Evolutionary conservation across 2,329 filamentous ascomycete species (phyloP).

Genomic region (Pestalotiopsis sp.): DNA sequence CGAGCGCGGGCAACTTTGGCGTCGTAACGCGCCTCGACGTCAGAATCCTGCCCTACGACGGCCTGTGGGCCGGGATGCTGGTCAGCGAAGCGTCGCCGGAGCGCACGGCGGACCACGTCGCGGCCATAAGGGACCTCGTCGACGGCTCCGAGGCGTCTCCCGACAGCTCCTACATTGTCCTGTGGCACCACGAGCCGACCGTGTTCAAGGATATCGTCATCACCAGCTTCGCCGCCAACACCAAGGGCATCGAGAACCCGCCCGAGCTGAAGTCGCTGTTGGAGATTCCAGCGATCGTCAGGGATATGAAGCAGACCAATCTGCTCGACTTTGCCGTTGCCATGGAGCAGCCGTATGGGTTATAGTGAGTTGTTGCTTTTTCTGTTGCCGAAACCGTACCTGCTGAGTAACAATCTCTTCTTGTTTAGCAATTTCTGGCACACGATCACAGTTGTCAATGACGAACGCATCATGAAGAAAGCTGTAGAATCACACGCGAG

Average conservation of each 20-base stretch:
- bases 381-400: neutral
- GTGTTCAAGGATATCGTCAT: slow-evolving; percentile 1
- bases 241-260: slow-evolving; percentile 5
- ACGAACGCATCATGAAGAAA: slow-evolving; percentile 30
- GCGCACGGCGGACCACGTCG: no score
- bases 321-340: slow-evolving; percentile 4
- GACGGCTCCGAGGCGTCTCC: neutral
- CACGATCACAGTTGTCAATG: slow-evolving; percentile 25
- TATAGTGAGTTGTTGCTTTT: neutral
- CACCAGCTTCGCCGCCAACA: slow-evolving; percentile 8
- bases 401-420: neutral
- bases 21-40: no score
- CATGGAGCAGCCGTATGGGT: slow-evolving; percentile 1
- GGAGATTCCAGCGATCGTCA: slow-evolving; percentile 14
- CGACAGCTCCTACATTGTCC: slow-evolving; percentile 9
- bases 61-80: no score
- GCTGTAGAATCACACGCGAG: slow-evolving; percentile 26
- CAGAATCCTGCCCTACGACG: no score
- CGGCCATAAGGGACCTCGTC: no score
- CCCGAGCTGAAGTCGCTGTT: slow-evolving; percentile 5
- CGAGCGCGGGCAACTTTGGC: no score
- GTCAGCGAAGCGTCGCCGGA: no score
- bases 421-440: slow-evolving; percentile 19
- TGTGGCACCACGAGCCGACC: slow-evolving; percentile 7
- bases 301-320: slow-evolving; percentile 9